These are phyloP conservation scores for Coemansia sp. DNA, from an alignment of 192 early-diverging fungal genomes.

Conservation along the genomic window DNA sequence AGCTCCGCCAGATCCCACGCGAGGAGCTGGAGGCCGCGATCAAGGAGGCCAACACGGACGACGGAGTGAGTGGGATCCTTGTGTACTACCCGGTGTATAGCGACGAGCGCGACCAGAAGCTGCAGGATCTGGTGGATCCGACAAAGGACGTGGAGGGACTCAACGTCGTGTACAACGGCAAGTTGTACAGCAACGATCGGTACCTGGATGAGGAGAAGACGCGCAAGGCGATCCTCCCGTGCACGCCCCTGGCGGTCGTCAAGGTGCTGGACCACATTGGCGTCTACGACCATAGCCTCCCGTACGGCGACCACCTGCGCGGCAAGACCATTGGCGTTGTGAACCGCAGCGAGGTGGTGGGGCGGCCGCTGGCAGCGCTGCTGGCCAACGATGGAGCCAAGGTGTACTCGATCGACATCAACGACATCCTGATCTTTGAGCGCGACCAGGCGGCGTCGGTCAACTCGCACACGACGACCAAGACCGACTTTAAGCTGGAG, in stretches of 20 bases:
- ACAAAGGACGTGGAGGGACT: constrained; percentile 97
- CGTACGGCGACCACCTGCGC: constrained; percentile 91
- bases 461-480: constrained; percentile 60
- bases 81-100: constrained; percentile 99
- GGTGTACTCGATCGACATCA: constrained; percentile 92
- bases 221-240: constrained; percentile 95
- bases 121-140: constrained; percentile 84
- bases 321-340: constrained; percentile 88
- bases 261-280: constrained; percentile 96
- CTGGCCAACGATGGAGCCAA: constrained; percentile 98
- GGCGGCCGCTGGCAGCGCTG: constrained; percentile 92
- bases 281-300: constrained; percentile 82
- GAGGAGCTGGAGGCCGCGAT: constrained; percentile 82
- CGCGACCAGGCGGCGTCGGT: constrained; percentile 62
- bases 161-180: constrained; percentile 89
- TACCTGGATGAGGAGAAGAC: constrained; percentile 75
- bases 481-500: constrained; percentile 64
- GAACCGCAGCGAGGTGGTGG: constrained; percentile 96
- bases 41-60: constrained; percentile 83
- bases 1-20: constrained; percentile 75
- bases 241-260: constrained; percentile 95
- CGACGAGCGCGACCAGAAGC: constrained; percentile 86
- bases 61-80: constrained; percentile 86
- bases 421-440: constrained; percentile 73
- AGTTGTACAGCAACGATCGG: constrained; percentile 95